Conservation (phyloP, 352 stramenopile genomes). For the Phytopythium chamaehyphon region DNA sequence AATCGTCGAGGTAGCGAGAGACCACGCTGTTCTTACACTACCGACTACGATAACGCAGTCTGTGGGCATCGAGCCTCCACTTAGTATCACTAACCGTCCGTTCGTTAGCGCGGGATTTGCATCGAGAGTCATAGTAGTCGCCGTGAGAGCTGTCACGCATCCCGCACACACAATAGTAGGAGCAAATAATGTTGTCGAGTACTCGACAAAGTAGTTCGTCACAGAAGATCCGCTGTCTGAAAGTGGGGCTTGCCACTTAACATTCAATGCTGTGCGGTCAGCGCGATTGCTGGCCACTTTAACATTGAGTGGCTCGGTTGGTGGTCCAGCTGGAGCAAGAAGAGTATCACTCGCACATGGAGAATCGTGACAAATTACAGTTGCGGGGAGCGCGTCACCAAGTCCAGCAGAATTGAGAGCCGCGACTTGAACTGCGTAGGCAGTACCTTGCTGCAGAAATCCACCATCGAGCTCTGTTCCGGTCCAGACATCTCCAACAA, state of each 20-base stretch:
- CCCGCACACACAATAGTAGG: slow-evolving; percentile 33
- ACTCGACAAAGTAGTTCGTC: slow-evolving; percentile 82
- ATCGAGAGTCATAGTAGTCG: slow-evolving; percentile 32
- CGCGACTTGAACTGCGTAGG: slow-evolving; percentile 89
- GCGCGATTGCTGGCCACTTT: slow-evolving; percentile 75
- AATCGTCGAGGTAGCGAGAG: background rate
- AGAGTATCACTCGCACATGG: slow-evolving; percentile 36
- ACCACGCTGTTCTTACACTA: slow-evolving; percentile 35
- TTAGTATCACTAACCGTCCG: slow-evolving; percentile 43
- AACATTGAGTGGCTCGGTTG: slow-evolving; percentile 68
- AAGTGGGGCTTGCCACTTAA: slow-evolving; percentile 77
- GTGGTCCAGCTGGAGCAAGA: slow-evolving; percentile 60
- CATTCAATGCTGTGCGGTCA: slow-evolving; percentile 72
- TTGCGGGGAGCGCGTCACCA: slow-evolving; percentile 45
- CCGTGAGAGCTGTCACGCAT: slow-evolving; percentile 40
- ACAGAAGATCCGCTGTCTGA: slow-evolving; percentile 68
- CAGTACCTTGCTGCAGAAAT: slow-evolving; percentile 62
- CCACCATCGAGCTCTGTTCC: slow-evolving; percentile 77
- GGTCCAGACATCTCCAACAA: slow-evolving; percentile 61
- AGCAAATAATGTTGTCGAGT: slow-evolving; percentile 58
- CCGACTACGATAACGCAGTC: slow-evolving; percentile 49
- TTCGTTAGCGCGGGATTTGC: slow-evolving; percentile 20
- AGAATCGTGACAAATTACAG: slow-evolving; percentile 43
- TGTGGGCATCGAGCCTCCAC: slow-evolving; percentile 20
- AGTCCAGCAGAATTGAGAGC: slow-evolving; percentile 87